Conservation (phyloP, 768 basidiomycete species). For the Leccinum ochraceum region DNA sequence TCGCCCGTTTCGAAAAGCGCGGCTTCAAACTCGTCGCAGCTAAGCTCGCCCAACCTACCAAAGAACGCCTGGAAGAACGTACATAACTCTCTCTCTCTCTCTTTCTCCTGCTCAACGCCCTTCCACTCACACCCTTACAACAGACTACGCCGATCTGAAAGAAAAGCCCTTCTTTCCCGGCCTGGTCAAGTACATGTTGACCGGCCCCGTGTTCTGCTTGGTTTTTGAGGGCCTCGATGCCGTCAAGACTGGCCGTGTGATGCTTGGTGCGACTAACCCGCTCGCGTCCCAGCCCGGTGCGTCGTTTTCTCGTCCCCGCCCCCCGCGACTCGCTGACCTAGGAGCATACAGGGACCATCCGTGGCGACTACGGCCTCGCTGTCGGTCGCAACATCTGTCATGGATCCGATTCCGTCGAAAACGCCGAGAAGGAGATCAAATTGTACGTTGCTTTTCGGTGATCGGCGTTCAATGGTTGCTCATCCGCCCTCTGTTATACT, state of each 20-base stretch:
- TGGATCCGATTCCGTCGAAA: slow-evolving; percentile 87
- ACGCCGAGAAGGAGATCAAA: slow-evolving; percentile 90
- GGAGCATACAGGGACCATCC: slow-evolving; percentile 72
- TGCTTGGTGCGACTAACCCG: slow-evolving; percentile 98
- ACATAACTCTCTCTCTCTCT: not conserved
- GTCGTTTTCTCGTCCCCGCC: slow-evolving; percentile 23
- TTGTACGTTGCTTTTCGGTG: slow-evolving; percentile 55
- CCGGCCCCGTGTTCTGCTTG: slow-evolving; percentile 94
- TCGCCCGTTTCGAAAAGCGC: slow-evolving; percentile 93
- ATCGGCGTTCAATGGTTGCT: slow-evolving; percentile 3
- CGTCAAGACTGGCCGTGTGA: slow-evolving; percentile 92
- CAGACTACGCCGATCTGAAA: slow-evolving; percentile 96
- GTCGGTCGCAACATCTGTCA: slow-evolving; percentile 95
- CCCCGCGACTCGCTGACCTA: not conserved
- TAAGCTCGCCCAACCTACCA: slow-evolving; percentile 82
- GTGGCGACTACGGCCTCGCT: slow-evolving; percentile 92
- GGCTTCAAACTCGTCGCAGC: slow-evolving; percentile 97
- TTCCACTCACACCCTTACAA: not conserved
- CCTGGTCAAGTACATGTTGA: slow-evolving; percentile 93
- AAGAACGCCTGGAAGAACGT: slow-evolving; percentile 92
- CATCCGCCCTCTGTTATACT: not conserved
- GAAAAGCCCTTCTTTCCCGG: slow-evolving; percentile 96
- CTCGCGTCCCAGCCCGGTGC: slow-evolving; percentile 82
- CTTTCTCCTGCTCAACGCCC: not conserved
- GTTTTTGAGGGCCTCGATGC: slow-evolving; percentile 95